A percentile compares a stretch with the other conserved stretches of the same genome.
Conservation (phyloP, 305 asterid species). For the Solanum chacoense region DNA sequence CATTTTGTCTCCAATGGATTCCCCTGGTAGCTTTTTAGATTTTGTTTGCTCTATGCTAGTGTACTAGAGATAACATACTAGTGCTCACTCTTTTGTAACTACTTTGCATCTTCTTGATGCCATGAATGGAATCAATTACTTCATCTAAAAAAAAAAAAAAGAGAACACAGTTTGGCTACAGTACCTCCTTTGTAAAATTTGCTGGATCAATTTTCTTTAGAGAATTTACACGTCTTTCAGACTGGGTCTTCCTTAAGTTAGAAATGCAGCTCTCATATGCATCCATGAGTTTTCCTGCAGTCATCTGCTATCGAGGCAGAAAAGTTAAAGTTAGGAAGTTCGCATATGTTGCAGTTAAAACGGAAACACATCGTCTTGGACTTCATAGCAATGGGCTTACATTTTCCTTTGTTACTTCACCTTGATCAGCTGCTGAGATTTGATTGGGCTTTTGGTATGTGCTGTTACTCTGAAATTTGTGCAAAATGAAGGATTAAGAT, state of each 20-base stretch:
- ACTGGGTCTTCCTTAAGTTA: conserved; percentile 36
- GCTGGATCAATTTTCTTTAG: conserved; percentile 57
- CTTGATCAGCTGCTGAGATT: conserved; percentile 23
- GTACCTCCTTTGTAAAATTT: conserved; percentile 87
- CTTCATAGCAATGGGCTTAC: conserved; percentile 25
- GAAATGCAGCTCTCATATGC: conserved; percentile 53
- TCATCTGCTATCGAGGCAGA: conserved; percentile 38
- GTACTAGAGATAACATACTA: too few species aligned
- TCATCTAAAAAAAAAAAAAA: too few species aligned
- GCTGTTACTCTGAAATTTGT: conserved; percentile 29
- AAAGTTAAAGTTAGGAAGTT: not conserved
- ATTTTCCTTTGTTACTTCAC: conserved; percentile 28
- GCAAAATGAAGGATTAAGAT: conserved; percentile 8
- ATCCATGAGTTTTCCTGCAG: conserved; percentile 55
- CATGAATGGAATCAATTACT: too few species aligned
- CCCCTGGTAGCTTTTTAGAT: too few species aligned
- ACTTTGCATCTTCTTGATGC: too few species aligned
- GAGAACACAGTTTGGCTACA: not conserved
- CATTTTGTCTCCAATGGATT: too few species aligned
- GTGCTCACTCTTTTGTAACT: too few species aligned
- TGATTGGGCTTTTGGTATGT: conserved; percentile 20
- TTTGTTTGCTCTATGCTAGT: too few species aligned
- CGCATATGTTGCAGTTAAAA: not conserved
- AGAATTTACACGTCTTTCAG: conserved; percentile 52
- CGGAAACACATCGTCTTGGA: not conserved